Conservation (phyloP, 495 filamentous ascomycete species). For the Hypoxylon trugodes region DNA sequence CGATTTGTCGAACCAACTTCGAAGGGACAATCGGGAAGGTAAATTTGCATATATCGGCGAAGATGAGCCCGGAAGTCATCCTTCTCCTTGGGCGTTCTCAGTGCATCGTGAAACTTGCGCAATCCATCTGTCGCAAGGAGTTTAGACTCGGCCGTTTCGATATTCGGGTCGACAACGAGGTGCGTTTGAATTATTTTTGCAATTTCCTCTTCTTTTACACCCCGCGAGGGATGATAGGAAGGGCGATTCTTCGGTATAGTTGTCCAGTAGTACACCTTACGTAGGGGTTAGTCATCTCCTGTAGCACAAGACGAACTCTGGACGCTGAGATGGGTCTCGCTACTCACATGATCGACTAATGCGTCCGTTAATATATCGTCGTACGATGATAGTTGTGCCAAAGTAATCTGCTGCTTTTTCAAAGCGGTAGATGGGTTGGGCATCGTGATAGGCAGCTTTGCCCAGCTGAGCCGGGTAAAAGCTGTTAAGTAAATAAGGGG, state of each 20-base stretch:
- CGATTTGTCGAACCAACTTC: conserved; percentile 95
- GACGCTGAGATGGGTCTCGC: conserved; percentile 37
- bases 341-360: conserved; percentile 89
- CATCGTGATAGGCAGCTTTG: conserved; percentile 43
- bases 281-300: conserved; percentile 7
- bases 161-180: conserved; percentile 78
- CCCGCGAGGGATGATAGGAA: conserved; percentile 83
- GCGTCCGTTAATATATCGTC: conserved; percentile 97
- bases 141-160: conserved; percentile 71
- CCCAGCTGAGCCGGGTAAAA: not conserved
- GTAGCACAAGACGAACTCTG: conserved; percentile 12
- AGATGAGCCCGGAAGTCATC: conserved; percentile 88
- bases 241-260: conserved; percentile 92
- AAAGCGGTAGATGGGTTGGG: conserved; percentile 50
- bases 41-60: conserved; percentile 90
- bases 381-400: conserved; percentile 87
- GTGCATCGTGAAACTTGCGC: conserved; percentile 68
- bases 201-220: conserved; percentile 82
- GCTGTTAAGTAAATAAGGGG: not conserved
- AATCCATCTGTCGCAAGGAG: conserved; percentile 78
- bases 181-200: conserved; percentile 77
- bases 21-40: conserved; percentile 90
- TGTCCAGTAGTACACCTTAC: conserved; percentile 92
- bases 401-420: conserved; percentile 77
- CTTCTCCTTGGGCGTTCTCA: conserved; percentile 80